phyloP scores from a whole-genome alignment of 495 filamentous ascomycete genomes.

The Penicillium odoratum region DNA sequence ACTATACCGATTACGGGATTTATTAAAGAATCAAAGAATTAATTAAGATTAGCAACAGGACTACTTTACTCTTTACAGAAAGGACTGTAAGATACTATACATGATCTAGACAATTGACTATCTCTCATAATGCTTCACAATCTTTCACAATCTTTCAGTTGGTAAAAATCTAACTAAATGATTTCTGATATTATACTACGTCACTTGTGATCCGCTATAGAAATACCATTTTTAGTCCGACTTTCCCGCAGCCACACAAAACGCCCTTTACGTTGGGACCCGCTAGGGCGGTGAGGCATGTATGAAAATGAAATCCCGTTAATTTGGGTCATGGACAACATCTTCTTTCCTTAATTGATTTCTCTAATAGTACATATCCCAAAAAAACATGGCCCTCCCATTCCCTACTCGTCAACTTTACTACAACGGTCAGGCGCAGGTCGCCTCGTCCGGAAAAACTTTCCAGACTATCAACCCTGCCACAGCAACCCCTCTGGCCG shows the following conservation, averaged over 20 bases:
- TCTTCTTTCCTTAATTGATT: background rate
- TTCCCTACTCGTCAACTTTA: constrained; percentile 60
- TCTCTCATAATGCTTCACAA: no score
- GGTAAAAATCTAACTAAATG: no score
- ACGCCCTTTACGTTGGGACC: background rate
- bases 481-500: constrained; percentile 61
- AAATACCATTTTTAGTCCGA: background rate
- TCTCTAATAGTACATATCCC: background rate
- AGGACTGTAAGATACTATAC: no score
- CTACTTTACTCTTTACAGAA: no score
- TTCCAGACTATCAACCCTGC: constrained; percentile 71
- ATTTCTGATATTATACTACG: background rate
- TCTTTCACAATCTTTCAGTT: no score
- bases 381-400: constrained; percentile 36
- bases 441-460: constrained; percentile 56
- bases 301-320: background rate
- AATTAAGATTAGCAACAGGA: no score
- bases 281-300: background rate
- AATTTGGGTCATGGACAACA: background rate
- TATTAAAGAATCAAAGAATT: background rate
- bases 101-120: no score
- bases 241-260: constrained; percentile 1
- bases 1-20: background rate
- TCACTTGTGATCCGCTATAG: background rate
- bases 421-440: constrained; percentile 63